Conservation (phyloP, 2,329 filamentous ascomycete genomes). For the Stagonosporopsis chrysanthemi region DNA sequence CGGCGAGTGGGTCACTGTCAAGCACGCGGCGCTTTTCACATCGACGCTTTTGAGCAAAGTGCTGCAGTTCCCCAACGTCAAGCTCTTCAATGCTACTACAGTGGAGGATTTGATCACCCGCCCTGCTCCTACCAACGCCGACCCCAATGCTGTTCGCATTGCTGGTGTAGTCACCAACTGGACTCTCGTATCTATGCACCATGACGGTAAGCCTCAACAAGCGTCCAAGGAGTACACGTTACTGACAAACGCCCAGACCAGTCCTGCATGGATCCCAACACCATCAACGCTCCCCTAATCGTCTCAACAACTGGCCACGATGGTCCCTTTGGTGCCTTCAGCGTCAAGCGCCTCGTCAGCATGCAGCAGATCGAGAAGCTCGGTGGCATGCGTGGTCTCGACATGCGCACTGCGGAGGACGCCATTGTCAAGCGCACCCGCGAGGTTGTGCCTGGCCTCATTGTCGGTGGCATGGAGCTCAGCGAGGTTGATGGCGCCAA, state of each 20-base stretch:
- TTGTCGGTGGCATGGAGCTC: conserved; percentile 95
- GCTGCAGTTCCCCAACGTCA: conserved; percentile 85
- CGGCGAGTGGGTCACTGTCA: conserved; percentile 87
- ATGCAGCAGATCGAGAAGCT: conserved; percentile 85
- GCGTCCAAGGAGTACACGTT: background rate
- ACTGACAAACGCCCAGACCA: conserved; percentile 66
- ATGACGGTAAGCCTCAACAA: conserved; percentile 27
- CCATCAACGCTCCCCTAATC: conserved; percentile 88
- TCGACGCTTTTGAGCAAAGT: conserved; percentile 86
- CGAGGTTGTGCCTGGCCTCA: conserved; percentile 85
- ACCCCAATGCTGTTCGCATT: conserved; percentile 68
- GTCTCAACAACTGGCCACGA: conserved; percentile 93
- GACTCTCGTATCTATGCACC: conserved; percentile 80
- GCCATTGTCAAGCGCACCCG: conserved; percentile 92
- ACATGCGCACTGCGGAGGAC: conserved; percentile 92
- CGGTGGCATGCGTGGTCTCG: conserved; percentile 89
- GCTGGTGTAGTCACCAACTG: conserved; percentile 95
- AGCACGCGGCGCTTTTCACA: conserved; percentile 92
- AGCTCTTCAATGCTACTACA: conserved; percentile 93
- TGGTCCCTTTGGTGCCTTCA: conserved; percentile 89
- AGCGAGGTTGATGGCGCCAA: conserved; percentile 90
- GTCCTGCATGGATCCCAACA: conserved; percentile 97
- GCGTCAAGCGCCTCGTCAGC: conserved; percentile 86
- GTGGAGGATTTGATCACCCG: conserved; percentile 94
- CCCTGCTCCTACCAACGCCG: conserved; percentile 52